Conservation (phyloP, 1,139 yeast species). For the Lodderomyces oxycetoniae region DNA sequence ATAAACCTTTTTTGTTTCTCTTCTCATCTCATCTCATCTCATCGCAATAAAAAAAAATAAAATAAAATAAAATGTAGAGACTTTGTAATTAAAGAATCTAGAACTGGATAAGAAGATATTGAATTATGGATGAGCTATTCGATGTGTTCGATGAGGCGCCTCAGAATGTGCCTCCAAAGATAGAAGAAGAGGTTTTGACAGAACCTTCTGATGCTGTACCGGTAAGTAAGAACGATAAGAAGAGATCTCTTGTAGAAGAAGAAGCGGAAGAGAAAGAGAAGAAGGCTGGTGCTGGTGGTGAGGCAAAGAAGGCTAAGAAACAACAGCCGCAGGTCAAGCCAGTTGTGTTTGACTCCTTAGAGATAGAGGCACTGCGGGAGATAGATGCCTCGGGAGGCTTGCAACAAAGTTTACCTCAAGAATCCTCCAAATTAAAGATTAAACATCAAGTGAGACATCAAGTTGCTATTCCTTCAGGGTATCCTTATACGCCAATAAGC, state of each 20-base stretch:
- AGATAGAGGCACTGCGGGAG: slow-evolving; percentile 86
- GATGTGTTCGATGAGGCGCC: slow-evolving; percentile 64
- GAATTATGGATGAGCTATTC: slow-evolving; percentile 53
- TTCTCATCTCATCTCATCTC: no score
- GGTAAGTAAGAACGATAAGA: slow-evolving; percentile 5
- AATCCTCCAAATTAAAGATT: slow-evolving; percentile 58
- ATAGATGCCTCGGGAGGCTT: slow-evolving; percentile 78
- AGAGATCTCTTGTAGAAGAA: slow-evolving; percentile 7
- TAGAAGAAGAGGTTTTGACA: slow-evolving; percentile 9
- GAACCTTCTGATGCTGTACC: slow-evolving; percentile 6
- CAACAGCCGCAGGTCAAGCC: slow-evolving; percentile 44
- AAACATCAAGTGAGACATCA: slow-evolving; percentile 96
- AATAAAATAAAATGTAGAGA: no score
- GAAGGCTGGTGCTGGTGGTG: no score
- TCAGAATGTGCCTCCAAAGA: slow-evolving; percentile 28
- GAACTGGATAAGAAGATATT: no score
- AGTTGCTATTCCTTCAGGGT: slow-evolving; percentile 92
- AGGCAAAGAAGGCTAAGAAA: slow-evolving; percentile 12
- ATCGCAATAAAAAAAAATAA: no score
- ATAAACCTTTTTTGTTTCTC: no score
- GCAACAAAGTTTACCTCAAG: slow-evolving; percentile 35
- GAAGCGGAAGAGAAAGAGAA: slow-evolving; percentile 8
- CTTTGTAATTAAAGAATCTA: no score
- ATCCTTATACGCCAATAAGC: slow-evolving; percentile 81
- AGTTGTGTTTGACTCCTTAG: slow-evolving; percentile 83